Evolutionary conservation across 805 yeast species (phyloP).

Genomic region (Lachancea waltii): DNA sequence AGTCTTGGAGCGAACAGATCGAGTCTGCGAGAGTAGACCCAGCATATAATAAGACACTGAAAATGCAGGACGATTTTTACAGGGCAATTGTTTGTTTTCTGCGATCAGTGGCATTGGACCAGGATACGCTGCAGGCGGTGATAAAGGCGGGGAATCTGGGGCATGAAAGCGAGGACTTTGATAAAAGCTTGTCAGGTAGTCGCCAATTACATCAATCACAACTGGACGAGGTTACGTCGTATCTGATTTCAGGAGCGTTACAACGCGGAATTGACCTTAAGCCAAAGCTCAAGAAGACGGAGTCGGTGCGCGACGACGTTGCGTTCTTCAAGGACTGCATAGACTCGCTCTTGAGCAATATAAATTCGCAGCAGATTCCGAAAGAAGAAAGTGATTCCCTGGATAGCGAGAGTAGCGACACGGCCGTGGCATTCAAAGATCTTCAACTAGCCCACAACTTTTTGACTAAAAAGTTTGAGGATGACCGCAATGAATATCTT

Average conservation of each 20-base stretch:
- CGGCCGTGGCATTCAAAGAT: conserved; percentile 53
- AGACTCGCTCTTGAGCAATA: conserved; percentile 17
- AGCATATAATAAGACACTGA: not conserved
- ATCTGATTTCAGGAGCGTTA: conserved; percentile 26
- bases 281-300: conserved; percentile 8
- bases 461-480: conserved; percentile 59
- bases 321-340: conserved; percentile 28
- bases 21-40: not conserved
- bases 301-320: conserved; percentile 8
- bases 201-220: conserved; percentile 6
- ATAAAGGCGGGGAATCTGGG: not conserved
- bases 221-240: conserved; percentile 27
- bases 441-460: conserved; percentile 66
- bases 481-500: conserved; percentile 51
- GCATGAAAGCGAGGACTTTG: not conserved
- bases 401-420: conserved; percentile 10
- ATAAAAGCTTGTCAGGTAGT: conserved; percentile 4
- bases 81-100: not conserved
- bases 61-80: not conserved
- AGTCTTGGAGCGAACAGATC: not conserved
- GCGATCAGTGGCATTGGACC: conserved; percentile 3
- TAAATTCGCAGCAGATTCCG: not conserved
- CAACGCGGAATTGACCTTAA: conserved; percentile 26
- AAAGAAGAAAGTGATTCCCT: too few species aligned
- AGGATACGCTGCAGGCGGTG: not conserved